Percentiles rank a stretch among this genome's conserved stretches.
Conservation (phyloP, 352 stramenopile genomes). For the Pythium phragmiticola region DNA sequence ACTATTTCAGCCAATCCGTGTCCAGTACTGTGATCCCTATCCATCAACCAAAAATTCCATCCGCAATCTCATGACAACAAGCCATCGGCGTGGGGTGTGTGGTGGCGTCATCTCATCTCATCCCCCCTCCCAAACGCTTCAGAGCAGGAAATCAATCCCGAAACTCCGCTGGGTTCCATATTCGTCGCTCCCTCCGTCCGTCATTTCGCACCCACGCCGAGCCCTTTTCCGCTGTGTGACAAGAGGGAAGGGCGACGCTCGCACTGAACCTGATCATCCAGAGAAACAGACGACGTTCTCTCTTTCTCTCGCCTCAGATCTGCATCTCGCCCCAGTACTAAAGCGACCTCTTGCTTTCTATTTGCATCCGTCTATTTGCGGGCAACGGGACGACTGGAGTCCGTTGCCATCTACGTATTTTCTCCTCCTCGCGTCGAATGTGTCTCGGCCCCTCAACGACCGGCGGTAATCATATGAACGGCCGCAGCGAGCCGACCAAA, state of each 20-base stretch:
- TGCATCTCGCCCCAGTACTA: neutral
- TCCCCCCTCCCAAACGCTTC: neutral
- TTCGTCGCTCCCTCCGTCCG: neutral
- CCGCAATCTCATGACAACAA: constrained; percentile 17
- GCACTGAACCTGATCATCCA: too few relatives aligned
- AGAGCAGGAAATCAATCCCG: neutral
- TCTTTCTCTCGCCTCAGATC: neutral
- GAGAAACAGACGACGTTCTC: too few relatives aligned
- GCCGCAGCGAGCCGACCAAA: constrained; percentile 21
- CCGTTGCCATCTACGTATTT: neutral
- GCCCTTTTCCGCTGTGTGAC: too few relatives aligned
- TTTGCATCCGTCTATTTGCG: constrained; percentile 1
- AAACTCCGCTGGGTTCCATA: neutral
- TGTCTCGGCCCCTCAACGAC: constrained; percentile 19
- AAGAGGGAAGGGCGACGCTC: too few relatives aligned
- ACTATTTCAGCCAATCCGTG: constrained; percentile 1
- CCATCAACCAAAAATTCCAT: constrained; percentile 8
- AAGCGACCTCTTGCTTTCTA: neutral
- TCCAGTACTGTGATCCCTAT: neutral
- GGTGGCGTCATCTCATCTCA: constrained; percentile 23
- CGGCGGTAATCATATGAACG: constrained; percentile 9
- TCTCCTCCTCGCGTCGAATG: constrained; percentile 8
- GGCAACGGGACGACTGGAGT: neutral
- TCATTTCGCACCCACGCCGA: too few relatives aligned
- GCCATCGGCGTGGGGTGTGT: neutral